Conservation (phyloP, 148 eudicot genomes). For the Talinum fruticosum region DNA sequence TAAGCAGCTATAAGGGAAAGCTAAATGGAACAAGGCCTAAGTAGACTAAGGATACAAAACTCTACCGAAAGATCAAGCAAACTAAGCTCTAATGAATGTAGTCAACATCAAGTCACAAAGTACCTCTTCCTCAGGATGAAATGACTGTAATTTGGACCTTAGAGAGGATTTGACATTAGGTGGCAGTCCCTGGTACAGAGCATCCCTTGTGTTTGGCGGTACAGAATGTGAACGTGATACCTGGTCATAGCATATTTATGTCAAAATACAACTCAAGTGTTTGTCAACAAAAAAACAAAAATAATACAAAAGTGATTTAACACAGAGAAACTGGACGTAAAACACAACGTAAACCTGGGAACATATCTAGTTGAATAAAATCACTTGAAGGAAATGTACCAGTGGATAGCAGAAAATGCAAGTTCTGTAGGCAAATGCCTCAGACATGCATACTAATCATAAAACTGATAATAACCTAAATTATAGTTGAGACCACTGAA, state of each 20-base stretch:
- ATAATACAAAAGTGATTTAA: too few species aligned
- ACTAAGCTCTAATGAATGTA: neutral
- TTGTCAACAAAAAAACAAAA: too few species aligned
- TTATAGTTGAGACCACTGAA: neutral
- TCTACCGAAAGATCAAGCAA: neutral
- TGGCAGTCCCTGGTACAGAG: conserved; percentile 91
- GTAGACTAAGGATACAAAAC: too few species aligned
- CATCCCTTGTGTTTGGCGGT: conserved; percentile 85
- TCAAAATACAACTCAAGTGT: neutral
- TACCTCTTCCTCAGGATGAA: conserved; percentile 82
- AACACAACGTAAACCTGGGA: neutral
- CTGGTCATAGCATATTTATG: conserved; percentile 35
- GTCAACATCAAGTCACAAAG: neutral
- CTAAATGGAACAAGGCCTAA: too few species aligned
- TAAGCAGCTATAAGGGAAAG: too few species aligned
- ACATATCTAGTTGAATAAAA: neutral
- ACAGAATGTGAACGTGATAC: conserved; percentile 87
- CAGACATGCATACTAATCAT: neutral
- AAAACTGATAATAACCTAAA: neutral
- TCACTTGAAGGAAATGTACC: neutral
- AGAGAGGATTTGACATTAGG: conserved; percentile 76
- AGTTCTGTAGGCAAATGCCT: neutral
- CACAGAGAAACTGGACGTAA: neutral
- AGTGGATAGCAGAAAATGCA: too few species aligned
- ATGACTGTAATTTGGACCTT: conserved; percentile 65